These are phyloP conservation scores for Calonectria pauciramosa DNA, from an alignment of 2,329 filamentous ascomycete genomes.

Conservation along the genomic window DNA sequence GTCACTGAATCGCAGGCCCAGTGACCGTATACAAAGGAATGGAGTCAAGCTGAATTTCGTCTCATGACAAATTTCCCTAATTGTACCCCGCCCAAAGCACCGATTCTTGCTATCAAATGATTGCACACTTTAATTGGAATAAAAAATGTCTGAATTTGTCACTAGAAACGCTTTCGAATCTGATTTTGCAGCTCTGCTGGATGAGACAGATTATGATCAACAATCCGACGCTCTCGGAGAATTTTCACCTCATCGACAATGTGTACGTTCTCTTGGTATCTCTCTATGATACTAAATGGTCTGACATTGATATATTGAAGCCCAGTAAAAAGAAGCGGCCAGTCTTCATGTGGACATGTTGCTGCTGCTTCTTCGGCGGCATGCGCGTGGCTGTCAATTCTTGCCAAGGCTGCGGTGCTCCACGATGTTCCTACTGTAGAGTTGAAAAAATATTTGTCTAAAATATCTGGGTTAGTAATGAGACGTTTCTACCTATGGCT, in stretches of 20 bases:
- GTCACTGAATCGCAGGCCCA: neutral
- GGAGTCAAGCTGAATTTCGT: neutral
- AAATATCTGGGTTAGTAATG: too few species aligned
- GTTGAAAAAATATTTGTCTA: neutral
- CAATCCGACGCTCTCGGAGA: neutral
- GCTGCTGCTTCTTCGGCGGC: neutral
- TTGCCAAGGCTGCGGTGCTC: neutral
- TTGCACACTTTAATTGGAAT: neutral
- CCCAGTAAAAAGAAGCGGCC: neutral
- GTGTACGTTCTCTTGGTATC: neutral
- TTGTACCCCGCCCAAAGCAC: neutral
- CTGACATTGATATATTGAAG: neutral
- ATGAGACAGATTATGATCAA: neutral
- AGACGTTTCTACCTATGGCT: neutral
- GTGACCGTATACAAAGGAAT: neutral
- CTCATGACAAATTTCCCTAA: neutral
- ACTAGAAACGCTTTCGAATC: neutral
- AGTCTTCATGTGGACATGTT: neutral
- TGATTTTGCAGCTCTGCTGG: neutral
- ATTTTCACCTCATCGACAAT: neutral
- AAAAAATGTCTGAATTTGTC: neutral
- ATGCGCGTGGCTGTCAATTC: neutral
- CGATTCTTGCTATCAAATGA: neutral
- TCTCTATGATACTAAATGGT: neutral
- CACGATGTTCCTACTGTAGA: neutral